Percentiles rank a stretch among this genome's conserved stretches.
phyloP scores from a whole-genome alignment of 1,139 yeast genomes.

The Entelexis paramagnoliae region DNA sequence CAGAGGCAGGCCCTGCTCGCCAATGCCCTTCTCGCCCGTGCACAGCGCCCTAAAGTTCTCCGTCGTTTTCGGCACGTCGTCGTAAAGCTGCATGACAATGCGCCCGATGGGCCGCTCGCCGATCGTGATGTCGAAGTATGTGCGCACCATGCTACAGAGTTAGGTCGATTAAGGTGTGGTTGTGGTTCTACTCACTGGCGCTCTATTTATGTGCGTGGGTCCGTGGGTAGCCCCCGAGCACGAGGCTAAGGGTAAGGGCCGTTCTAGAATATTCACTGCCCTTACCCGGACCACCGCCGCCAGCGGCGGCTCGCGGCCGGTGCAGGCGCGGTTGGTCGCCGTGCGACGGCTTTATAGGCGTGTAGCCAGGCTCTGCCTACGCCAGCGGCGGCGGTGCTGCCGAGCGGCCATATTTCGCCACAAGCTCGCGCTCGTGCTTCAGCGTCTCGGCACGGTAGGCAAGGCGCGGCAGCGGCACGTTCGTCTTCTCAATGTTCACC shows the following conservation, averaged over 20 bases:
- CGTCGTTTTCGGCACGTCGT: constrained; percentile 81
- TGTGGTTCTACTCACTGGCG: not conserved
- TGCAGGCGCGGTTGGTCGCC: too few relatives aligned
- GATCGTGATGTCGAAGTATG: constrained; percentile 60
- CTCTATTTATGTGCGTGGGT: not conserved
- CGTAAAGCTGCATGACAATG: constrained; percentile 62
- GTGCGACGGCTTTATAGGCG: too few relatives aligned
- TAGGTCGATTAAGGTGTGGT: too few relatives aligned
- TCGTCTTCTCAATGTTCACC: constrained; percentile 74
- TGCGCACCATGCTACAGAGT: constrained; percentile 9
- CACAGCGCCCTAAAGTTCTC: constrained; percentile 87
- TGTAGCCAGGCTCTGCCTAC: too few relatives aligned
- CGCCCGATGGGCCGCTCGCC: constrained; percentile 60
- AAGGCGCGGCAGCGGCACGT: constrained; percentile 82
- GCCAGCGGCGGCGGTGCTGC: not conserved
- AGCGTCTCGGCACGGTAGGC: constrained; percentile 75
- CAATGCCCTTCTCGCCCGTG: constrained; percentile 77
- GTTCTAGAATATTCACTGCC: constrained; percentile 6
- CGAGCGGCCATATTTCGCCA: constrained; percentile 43
- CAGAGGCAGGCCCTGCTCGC: constrained; percentile 53
- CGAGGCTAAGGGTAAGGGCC: not conserved
- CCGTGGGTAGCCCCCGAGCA: not conserved
- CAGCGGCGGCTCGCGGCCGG: too few relatives aligned
- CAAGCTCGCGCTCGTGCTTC: constrained; percentile 61
- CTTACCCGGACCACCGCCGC: constrained; percentile 3